Evolutionary conservation across 306 rosid species (phyloP).

Genomic region (Cicer judaicum): DNA sequence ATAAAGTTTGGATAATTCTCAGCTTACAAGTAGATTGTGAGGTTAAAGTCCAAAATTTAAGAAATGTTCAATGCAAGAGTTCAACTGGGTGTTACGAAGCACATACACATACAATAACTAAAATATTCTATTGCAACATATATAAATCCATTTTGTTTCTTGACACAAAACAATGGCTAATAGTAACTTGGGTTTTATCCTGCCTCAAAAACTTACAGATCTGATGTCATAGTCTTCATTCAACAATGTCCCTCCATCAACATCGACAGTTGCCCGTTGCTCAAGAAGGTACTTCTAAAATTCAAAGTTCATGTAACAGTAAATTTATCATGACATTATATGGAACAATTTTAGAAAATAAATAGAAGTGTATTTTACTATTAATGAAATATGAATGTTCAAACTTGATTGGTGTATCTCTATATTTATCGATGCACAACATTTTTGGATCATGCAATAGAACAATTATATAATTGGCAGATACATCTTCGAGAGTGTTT

Average conservation of each 20-base stretch:
- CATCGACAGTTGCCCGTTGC: slow-evolving; percentile 76
- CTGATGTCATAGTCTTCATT: slow-evolving; percentile 91
- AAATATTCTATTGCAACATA: slow-evolving; percentile 11
- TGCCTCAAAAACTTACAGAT: slow-evolving; percentile 71
- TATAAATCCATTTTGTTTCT: slow-evolving; percentile 5
- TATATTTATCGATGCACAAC: slow-evolving; percentile 23
- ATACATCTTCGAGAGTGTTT: slow-evolving; percentile 34
- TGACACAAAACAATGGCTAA: slow-evolving; percentile 1
- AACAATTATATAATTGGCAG: slow-evolving; percentile 3
- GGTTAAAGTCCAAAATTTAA: no score
- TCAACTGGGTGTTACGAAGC: not conserved
- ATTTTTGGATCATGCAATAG: not conserved
- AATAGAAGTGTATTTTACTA: not conserved
- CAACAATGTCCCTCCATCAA: slow-evolving; percentile 82
- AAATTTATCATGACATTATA: slow-evolving; percentile 21
- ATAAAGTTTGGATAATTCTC: no score
- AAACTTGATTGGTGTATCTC: slow-evolving; percentile 1
- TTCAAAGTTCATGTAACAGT: slow-evolving; percentile 36
- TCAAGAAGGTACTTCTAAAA: slow-evolving; percentile 87
- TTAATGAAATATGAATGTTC: not conserved
- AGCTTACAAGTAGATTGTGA: no score
- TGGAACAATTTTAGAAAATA: slow-evolving; percentile 23
- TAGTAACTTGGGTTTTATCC: slow-evolving; percentile 27
- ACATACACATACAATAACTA: not conserved
- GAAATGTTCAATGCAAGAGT: not conserved